Conservation (phyloP, 2,329 filamentous ascomycete species). For the Parastagonospora nodorum region DNA sequence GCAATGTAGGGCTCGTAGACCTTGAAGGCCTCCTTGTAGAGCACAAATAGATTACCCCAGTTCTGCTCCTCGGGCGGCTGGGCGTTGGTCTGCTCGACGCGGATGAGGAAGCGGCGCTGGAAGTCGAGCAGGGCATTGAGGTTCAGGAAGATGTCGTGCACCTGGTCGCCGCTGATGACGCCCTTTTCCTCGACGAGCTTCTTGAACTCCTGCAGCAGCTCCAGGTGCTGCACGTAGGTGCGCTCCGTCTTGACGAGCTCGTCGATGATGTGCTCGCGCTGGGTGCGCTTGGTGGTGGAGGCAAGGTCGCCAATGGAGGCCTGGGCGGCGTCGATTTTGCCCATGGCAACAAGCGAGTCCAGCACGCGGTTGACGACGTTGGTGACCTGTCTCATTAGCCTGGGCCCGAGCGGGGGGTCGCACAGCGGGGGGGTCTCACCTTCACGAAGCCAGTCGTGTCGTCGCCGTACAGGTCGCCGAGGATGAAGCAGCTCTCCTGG, state of each 20-base stretch:
- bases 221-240: constrained; percentile 96
- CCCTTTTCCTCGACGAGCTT: constrained; percentile 87
- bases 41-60: constrained; percentile 91
- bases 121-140: constrained; percentile 94
- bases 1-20: constrained; percentile 98
- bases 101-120: constrained; percentile 91
- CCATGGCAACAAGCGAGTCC: constrained; percentile 79
- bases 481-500: constrained; percentile 83
- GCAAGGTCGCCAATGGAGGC: constrained; percentile 55
- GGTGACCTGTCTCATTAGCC: constrained; percentile 64
- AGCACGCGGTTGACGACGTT: constrained; percentile 92
- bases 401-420: background rate
- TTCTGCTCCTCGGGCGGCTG: constrained; percentile 77
- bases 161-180: constrained; percentile 82
- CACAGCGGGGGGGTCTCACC: constrained; percentile 51
- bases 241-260: constrained; percentile 94
- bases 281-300: constrained; percentile 61
- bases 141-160: constrained; percentile 96
- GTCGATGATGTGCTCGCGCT: constrained; percentile 86
- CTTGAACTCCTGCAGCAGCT: constrained; percentile 91
- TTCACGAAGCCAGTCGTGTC: constrained; percentile 98
- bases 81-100: constrained; percentile 93
- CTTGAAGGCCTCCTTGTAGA: constrained; percentile 83
- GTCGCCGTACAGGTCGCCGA: constrained; percentile 87
- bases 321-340: constrained; percentile 64